Evolutionary conservation across 1,284 basidiomycete genomes (phyloP).

Genomic region (Melampsora abietis-canadensis): DNA sequence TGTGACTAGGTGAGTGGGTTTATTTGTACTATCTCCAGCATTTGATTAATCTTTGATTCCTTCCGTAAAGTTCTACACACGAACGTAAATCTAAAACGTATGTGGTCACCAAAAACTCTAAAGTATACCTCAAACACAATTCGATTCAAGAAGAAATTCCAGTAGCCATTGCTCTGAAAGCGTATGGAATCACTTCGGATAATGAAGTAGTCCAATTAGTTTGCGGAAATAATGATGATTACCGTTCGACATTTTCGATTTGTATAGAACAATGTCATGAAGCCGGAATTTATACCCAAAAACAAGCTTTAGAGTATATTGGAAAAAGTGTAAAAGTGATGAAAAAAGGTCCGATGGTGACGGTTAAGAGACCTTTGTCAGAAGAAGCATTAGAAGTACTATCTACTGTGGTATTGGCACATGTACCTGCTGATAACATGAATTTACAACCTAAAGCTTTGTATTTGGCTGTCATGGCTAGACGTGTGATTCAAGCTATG

Average conservation of each 20-base stretch:
- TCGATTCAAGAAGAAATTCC: conserved; percentile 96
- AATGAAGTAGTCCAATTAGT: conserved; percentile 95
- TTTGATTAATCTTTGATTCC: conserved; percentile 5
- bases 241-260: conserved; percentile 81
- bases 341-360: conserved; percentile 63
- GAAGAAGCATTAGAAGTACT: conserved; percentile 95
- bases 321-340: conserved; percentile 87
- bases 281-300: conserved; percentile 82
- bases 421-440: conserved; percentile 85
- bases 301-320: conserved; percentile 94
- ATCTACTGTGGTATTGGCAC: conserved; percentile 93
- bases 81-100: conserved; percentile 99
- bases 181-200: conserved; percentile 92
- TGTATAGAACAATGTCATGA: conserved; percentile 81
- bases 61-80: conserved; percentile 73
- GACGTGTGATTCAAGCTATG: conserved; percentile 93
- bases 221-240: conserved; percentile 85
- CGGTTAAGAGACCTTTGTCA: conserved; percentile 68
- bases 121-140: conserved; percentile 96
- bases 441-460: conserved; percentile 94
- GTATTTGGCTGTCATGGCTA: conserved; percentile 96
- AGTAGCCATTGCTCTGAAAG: conserved; percentile 92
- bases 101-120: conserved; percentile 87
- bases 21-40: background rate
- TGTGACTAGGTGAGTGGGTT: conserved; percentile 78